phyloP scores from a whole-genome alignment of 2,329 filamentous ascomycete genomes.

The Paracoccidioides lutzii region DNA sequence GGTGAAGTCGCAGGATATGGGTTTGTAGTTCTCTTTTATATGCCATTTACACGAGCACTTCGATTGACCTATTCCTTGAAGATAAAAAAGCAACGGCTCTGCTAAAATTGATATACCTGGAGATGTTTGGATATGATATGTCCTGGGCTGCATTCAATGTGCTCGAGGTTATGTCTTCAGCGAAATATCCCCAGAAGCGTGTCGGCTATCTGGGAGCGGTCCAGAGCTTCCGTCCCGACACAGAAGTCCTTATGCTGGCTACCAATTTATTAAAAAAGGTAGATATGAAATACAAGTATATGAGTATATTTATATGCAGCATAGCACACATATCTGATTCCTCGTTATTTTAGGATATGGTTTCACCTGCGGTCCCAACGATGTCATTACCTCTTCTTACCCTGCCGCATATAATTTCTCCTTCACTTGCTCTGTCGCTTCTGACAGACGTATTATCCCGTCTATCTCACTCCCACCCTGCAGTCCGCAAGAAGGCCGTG shows the following conservation, averaged over 20 bases:
- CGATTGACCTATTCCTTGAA: slow-evolving; percentile 21
- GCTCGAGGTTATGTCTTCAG: slow-evolving; percentile 94
- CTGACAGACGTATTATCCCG: slow-evolving; percentile 77
- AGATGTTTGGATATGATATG: slow-evolving; percentile 99
- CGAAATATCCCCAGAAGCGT: slow-evolving; percentile 88
- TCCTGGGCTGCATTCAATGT: slow-evolving; percentile 98
- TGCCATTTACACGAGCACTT: slow-evolving; percentile 2
- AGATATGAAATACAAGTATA: neutral
- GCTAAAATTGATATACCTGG: slow-evolving; percentile 89
- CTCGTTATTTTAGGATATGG: slow-evolving; percentile 34
- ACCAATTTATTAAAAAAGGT: slow-evolving; percentile 95
- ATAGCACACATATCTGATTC: slow-evolving; percentile 9
- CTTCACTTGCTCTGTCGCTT: slow-evolving; percentile 79
- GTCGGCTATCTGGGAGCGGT: slow-evolving; percentile 91
- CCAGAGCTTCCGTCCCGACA: slow-evolving; percentile 90
- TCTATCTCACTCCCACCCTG: slow-evolving; percentile 70
- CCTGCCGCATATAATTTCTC: slow-evolving; percentile 88
- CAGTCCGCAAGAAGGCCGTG: slow-evolving; percentile 88
- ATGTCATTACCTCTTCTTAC: slow-evolving; percentile 79
- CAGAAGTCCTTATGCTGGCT: slow-evolving; percentile 92
- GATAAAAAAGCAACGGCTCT: slow-evolving; percentile 94
- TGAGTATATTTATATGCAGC: neutral
- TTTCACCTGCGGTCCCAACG: slow-evolving; percentile 57
- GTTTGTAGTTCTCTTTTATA: slow-evolving; percentile 35
- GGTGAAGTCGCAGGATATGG: slow-evolving; percentile 87